phyloP scores from a whole-genome alignment of 768 basidiomycete species.

The Auricularia cornea region DNA sequence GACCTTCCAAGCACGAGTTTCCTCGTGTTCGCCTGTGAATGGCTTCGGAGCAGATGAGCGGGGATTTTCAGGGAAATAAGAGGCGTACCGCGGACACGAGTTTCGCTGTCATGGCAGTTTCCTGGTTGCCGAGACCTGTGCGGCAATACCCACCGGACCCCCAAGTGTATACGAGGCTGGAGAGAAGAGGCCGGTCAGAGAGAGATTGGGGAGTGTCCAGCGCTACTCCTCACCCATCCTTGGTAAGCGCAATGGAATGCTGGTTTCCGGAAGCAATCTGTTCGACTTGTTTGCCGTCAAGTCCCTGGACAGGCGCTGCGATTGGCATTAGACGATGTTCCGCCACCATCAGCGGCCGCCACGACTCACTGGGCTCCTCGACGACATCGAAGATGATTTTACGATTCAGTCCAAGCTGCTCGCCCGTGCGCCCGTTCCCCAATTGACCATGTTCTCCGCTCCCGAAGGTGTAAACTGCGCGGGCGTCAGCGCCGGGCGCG shows the following conservation, averaged over 20 bases:
- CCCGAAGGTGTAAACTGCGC: constrained; percentile 76
- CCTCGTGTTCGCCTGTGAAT: neutral
- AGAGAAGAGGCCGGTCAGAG: constrained; percentile 3
- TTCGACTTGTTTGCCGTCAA: constrained; percentile 69
- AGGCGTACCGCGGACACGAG: constrained; percentile 63
- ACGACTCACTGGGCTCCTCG: constrained; percentile 48
- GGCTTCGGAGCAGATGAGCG: neutral
- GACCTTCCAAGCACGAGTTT: constrained; percentile 52
- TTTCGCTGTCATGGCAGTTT: constrained; percentile 72
- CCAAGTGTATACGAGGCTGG: constrained; percentile 73
- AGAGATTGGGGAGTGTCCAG: neutral
- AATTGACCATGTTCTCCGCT: constrained; percentile 90
- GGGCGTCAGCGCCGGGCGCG: constrained; percentile 2
- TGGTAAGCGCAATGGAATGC: constrained; percentile 75
- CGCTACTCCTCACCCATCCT: constrained; percentile 56
- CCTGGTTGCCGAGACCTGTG: constrained; percentile 79
- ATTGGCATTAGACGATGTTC: constrained; percentile 7
- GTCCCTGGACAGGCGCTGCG: constrained; percentile 64
- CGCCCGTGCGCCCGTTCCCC: constrained; percentile 89
- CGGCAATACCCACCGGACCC: constrained; percentile 90
- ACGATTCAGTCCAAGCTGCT: constrained; percentile 78
- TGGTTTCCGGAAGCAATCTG: constrained; percentile 83
- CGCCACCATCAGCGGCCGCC: neutral
- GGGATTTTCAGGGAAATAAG: neutral
- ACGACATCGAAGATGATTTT: constrained; percentile 79